These are phyloP conservation scores for Phytophthora syringae DNA, from an alignment of 352 stramenopile species.

Conservation along the genomic window DNA sequence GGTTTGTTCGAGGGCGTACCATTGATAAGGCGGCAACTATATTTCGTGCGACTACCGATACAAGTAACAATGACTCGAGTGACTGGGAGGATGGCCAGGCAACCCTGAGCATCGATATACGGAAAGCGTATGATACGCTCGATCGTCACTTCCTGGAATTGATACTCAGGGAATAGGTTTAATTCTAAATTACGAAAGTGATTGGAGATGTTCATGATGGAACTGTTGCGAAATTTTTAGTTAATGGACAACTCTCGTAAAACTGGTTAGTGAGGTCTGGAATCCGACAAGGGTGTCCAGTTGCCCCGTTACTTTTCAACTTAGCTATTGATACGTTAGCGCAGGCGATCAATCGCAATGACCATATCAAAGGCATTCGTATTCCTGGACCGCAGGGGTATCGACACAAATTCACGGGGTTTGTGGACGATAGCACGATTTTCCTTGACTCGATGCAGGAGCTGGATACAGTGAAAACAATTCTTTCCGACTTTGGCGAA, in stretches of 20 bases:
- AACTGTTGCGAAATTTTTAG: slow-evolving; percentile 10
- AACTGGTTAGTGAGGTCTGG: background rate
- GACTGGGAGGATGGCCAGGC: too few species aligned
- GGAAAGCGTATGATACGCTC: slow-evolving; percentile 16
- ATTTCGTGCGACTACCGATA: too few species aligned
- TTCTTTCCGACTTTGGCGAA: slow-evolving; percentile 2
- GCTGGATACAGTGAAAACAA: background rate
- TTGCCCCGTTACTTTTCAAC: slow-evolving; percentile 10
- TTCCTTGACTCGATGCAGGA: background rate
- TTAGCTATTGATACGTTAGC: slow-evolving; percentile 5
- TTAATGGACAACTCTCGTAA: slow-evolving; percentile 8
- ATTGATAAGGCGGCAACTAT: too few species aligned
- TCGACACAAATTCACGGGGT: too few species aligned
- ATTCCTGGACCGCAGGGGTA: background rate
- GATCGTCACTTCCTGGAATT: background rate
- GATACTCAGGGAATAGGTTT: background rate
- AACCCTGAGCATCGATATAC: background rate
- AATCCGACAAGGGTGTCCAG: slow-evolving; percentile 10
- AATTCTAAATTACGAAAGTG: background rate
- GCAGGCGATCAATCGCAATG: background rate
- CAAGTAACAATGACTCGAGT: too few species aligned
- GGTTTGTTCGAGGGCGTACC: slow-evolving; percentile 18
- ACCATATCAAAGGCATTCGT: background rate
- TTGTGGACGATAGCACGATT: slow-evolving; percentile 17
- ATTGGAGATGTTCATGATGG: slow-evolving; percentile 1